phyloP scores from a whole-genome alignment of 2,329 filamentous ascomycete species.

The Lojkania enalia region DNA sequence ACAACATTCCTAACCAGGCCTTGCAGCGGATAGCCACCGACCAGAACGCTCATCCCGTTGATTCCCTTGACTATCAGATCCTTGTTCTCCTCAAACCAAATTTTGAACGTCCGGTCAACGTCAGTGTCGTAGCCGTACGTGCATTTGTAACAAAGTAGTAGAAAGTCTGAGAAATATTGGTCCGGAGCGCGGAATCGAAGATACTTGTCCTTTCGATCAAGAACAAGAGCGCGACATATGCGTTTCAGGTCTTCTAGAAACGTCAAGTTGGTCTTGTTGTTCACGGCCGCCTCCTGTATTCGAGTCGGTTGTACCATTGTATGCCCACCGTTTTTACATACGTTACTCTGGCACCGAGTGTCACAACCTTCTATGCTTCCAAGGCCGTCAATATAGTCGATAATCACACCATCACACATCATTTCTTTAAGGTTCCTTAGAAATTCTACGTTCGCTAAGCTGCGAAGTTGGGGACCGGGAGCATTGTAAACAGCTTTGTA shows the following conservation, averaged over 20 bases:
- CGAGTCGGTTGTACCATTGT: neutral
- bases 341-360: slow-evolving; percentile 30
- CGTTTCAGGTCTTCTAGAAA: slow-evolving; percentile 24
- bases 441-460: slow-evolving; percentile 25
- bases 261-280: slow-evolving; percentile 13
- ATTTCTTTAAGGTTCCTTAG: slow-evolving; percentile 26
- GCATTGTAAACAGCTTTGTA: slow-evolving; percentile 34
- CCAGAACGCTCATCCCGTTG: neutral
- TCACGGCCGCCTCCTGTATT: neutral
- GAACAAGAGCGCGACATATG: slow-evolving; percentile 29
- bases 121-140: slow-evolving; percentile 15
- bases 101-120: neutral
- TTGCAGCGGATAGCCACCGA: slow-evolving; percentile 17
- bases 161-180: slow-evolving; percentile 31
- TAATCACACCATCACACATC: slow-evolving; percentile 28
- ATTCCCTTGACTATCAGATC: slow-evolving; percentile 4
- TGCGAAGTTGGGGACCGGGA: slow-evolving; percentile 22
- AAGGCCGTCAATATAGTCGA: slow-evolving; percentile 28
- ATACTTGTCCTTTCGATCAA: slow-evolving; percentile 38
- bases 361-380: slow-evolving; percentile 31
- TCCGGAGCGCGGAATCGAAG: slow-evolving; percentile 29
- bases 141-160: slow-evolving; percentile 29
- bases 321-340: slow-evolving; percentile 25
- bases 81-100: slow-evolving; percentile 32
- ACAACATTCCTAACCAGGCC: slow-evolving; percentile 14